Evolutionary conservation across 331 rosid genomes (phyloP).

Genomic region (Malus hybrid): DNA sequence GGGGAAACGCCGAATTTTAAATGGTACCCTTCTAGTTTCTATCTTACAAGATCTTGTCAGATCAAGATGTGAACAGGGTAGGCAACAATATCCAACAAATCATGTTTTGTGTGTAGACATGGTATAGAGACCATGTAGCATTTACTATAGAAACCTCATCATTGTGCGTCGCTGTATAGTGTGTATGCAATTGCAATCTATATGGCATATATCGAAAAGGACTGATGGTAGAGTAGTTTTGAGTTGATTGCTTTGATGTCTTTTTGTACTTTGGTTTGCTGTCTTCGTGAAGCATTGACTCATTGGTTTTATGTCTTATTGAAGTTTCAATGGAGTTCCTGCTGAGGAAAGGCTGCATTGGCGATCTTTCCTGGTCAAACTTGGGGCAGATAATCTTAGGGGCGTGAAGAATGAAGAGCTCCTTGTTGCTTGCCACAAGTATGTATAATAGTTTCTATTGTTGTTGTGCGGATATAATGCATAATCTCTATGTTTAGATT

Average conservation of each 20-base stretch:
- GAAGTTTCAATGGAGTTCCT: slow-evolving; percentile 64
- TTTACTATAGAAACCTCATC: background rate
- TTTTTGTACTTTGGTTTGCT: background rate
- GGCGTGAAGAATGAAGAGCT: slow-evolving; percentile 92
- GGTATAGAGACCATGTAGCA: background rate
- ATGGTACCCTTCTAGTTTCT: background rate
- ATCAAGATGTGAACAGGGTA: background rate
- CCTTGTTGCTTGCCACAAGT: slow-evolving; percentile 92
- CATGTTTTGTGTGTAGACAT: background rate
- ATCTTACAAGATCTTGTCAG: background rate
- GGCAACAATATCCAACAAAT: background rate
- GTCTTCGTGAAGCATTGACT: background rate
- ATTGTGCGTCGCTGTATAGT: background rate
- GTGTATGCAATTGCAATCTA: background rate
- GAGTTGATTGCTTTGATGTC: background rate
- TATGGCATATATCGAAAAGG: background rate
- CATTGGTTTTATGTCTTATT: background rate
- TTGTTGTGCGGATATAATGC: background rate
- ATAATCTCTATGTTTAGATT: background rate
- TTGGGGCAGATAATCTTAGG: slow-evolving; percentile 90
- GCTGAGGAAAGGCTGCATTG: slow-evolving; percentile 89
- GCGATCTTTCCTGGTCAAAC: slow-evolving; percentile 89
- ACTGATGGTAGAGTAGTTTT: background rate
- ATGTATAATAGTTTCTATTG: slow-evolving; percentile 11
- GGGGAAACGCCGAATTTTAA: background rate